Evolutionary conservation across 176 grass and related monocot genomes (phyloP).

Genomic region (Lolium rigidum): DNA sequence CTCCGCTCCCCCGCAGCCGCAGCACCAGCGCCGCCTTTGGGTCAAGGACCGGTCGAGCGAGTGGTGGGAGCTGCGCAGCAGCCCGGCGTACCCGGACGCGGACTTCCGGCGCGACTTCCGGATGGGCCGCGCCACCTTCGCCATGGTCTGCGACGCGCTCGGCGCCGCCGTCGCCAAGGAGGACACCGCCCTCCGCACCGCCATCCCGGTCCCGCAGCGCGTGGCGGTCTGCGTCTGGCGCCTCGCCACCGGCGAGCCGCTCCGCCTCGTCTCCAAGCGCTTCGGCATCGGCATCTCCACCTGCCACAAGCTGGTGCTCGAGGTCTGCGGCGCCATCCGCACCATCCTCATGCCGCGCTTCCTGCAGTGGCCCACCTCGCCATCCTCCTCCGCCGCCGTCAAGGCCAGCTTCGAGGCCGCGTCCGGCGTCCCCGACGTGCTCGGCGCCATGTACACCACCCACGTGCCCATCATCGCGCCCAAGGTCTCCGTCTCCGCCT

Average conservation of each 20-base stretch:
- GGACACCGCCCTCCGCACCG: conserved; percentile 67
- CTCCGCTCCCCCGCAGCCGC: not conserved
- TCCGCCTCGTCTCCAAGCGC: conserved; percentile 72
- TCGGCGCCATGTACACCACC: conserved; percentile 71
- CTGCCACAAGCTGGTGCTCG: conserved; percentile 78
- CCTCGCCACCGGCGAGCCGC: conserved; percentile 64
- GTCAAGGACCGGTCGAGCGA: conserved; percentile 63
- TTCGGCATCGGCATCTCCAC: conserved; percentile 80
- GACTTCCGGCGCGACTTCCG: conserved; percentile 67
- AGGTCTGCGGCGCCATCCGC: conserved; percentile 67
- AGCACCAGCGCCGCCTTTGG: conserved; percentile 54
- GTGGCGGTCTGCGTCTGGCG: conserved; percentile 72
- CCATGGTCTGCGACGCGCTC: conserved; percentile 62
- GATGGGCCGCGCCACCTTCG: conserved; percentile 65
- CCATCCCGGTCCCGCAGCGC: conserved; percentile 67
- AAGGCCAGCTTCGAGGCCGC: conserved; percentile 50
- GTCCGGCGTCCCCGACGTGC: conserved; percentile 45
- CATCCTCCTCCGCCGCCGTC: not conserved
- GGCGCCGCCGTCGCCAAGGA: conserved; percentile 67
- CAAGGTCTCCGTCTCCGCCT: conserved; percentile 57
- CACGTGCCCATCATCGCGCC: conserved; percentile 78
- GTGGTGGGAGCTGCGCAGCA: conserved; percentile 62
- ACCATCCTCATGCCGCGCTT: conserved; percentile 65
- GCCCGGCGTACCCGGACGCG: conserved; percentile 52
- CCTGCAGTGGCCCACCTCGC: conserved; percentile 53